Evolutionary conservation across 2,329 filamentous ascomycete genomes (phyloP).

Genomic region (Pseudocercospora musae): DNA sequence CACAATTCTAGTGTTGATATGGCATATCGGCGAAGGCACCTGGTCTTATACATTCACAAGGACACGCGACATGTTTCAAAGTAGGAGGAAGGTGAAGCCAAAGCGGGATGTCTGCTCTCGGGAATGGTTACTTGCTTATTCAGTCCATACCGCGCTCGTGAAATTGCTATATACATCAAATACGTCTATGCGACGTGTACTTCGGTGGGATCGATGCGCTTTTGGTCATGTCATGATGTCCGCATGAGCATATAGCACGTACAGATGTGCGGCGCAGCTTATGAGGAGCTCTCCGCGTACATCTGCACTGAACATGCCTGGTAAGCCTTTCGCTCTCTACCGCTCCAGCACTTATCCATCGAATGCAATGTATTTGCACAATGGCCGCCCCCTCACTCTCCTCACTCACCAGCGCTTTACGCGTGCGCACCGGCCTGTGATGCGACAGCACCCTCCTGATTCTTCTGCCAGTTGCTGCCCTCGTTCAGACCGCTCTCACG

Average conservation of each 20-base stretch:
- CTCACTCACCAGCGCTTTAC: constrained; percentile 8
- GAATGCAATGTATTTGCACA: not conserved
- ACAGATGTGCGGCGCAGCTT: not conserved
- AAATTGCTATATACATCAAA: not conserved
- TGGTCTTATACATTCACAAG: not conserved
- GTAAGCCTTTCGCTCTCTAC: not conserved
- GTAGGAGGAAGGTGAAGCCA: not conserved
- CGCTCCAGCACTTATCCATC: not conserved
- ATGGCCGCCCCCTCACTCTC: constrained; percentile 18
- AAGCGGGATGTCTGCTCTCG: constrained; percentile 2
- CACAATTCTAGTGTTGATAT: too few species aligned
- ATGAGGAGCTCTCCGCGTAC: not conserved
- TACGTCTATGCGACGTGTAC: not conserved
- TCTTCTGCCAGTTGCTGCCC: constrained; percentile 32
- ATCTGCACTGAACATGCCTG: not conserved
- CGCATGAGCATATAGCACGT: not conserved
- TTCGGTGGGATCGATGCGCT: not conserved
- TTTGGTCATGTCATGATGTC: not conserved
- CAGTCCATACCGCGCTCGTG: constrained; percentile 4
- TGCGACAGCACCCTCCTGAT: constrained; percentile 33
- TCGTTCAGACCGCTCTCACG: constrained; percentile 50
- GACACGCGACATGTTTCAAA: constrained; percentile 1
- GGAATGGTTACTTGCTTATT: not conserved
- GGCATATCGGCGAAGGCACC: not conserved
- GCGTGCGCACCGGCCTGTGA: constrained; percentile 8